Conservation (phyloP, 2,329 filamentous ascomycete species). For the Colletotrichum musae region DNA sequence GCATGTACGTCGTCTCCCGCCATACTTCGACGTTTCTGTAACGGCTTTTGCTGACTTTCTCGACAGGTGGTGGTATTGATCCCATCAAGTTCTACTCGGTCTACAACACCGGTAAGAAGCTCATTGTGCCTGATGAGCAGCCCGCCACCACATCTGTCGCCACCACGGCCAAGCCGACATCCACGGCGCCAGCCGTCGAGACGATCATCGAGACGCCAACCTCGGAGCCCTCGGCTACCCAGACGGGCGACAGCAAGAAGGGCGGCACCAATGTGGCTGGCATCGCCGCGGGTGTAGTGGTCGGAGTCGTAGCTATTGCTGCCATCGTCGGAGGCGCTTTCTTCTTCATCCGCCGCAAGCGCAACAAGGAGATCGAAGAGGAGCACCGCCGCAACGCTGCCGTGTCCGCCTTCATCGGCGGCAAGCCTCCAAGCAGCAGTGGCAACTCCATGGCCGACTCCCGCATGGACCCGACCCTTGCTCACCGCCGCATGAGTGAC, state of each 20-base stretch:
- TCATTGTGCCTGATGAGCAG: constrained; percentile 54
- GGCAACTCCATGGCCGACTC: constrained; percentile 83
- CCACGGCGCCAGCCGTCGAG: constrained; percentile 32
- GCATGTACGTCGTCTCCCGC: constrained; percentile 70
- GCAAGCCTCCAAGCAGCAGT: constrained; percentile 74
- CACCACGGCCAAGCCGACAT: constrained; percentile 41
- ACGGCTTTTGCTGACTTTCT: constrained; percentile 17
- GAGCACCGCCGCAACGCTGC: constrained; percentile 87
- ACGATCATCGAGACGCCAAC: constrained; percentile 30
- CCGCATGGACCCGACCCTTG: constrained; percentile 88
- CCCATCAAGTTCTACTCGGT: constrained; percentile 55
- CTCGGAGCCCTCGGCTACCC: constrained; percentile 39
- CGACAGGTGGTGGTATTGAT: constrained; percentile 53
- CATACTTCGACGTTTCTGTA: not conserved
- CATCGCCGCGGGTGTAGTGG: constrained; percentile 90
- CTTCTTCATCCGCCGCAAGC: constrained; percentile 82
- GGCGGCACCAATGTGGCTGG: constrained; percentile 79
- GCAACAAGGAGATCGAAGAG: constrained; percentile 84
- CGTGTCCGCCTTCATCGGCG: constrained; percentile 81
- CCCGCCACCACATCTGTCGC: constrained; percentile 48
- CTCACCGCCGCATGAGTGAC: constrained; percentile 87
- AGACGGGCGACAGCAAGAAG: constrained; percentile 40
- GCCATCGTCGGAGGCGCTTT: constrained; percentile 78
- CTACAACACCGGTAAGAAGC: constrained; percentile 65
- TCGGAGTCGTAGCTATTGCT: constrained; percentile 80